Conservation (phyloP, 148 eudicot genomes). For the Linanthus parryae region DNA sequence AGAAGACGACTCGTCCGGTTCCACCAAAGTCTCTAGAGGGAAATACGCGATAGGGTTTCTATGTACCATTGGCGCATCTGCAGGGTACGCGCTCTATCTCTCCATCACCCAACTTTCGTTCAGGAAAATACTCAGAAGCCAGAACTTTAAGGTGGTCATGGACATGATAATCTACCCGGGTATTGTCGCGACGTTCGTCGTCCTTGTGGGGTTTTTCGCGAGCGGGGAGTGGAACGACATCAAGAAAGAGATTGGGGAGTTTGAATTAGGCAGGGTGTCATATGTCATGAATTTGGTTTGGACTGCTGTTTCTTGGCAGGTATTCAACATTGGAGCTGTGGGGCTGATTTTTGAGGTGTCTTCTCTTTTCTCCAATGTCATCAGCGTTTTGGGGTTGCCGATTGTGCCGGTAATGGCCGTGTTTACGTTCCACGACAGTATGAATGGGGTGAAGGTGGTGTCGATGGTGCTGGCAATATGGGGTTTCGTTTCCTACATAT, state of each 20-base stretch:
- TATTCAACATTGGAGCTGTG: conserved; percentile 28
- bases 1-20: no score
- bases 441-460: conserved; percentile 49
- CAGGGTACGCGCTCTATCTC: conserved; percentile 34
- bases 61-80: conserved; percentile 48
- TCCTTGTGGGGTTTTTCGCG: conserved; percentile 40
- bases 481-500: conserved; percentile 55
- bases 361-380: conserved; percentile 57
- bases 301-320: conserved; percentile 56
- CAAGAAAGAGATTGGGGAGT: conserved; percentile 34
- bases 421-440: conserved; percentile 38
- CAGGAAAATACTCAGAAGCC: conserved; percentile 20
- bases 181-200: conserved; percentile 22
- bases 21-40: conserved; percentile 2
- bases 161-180: conserved; percentile 33
- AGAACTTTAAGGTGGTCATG: conserved; percentile 16
- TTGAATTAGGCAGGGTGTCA: conserved; percentile 30
- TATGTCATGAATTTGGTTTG: conserved; percentile 48
- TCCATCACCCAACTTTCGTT: conserved; percentile 39
- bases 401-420: conserved; percentile 51
- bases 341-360: conserved; percentile 53
- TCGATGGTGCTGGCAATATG: conserved; percentile 55
- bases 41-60: conserved; percentile 39
- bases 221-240: conserved; percentile 55
- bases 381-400: conserved; percentile 52